These are phyloP conservation scores for Larix sibirica DNA, from an alignment of 83 land plant species.

Conservation along the genomic window DNA sequence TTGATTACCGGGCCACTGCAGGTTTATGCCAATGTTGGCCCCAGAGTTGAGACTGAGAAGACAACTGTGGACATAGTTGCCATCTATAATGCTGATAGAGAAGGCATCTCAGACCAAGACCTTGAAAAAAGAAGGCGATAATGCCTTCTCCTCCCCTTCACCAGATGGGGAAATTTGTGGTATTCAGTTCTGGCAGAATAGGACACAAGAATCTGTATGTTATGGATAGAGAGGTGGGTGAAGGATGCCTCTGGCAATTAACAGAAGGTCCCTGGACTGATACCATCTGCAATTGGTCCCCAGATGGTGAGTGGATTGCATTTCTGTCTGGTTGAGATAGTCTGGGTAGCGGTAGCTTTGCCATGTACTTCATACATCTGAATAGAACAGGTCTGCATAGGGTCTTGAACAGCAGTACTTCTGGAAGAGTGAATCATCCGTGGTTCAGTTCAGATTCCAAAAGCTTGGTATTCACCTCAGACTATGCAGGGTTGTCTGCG, in stretches of 20 bases:
- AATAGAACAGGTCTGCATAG: conserved; percentile 67
- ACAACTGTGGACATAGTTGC: conserved; percentile 33
- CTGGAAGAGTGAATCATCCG: conserved; percentile 75
- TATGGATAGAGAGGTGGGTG: conserved; percentile 83
- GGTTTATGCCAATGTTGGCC: conserved; percentile 55
- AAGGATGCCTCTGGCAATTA: conserved; percentile 47
- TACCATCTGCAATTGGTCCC: conserved; percentile 91
- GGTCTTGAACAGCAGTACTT: conserved; percentile 44
- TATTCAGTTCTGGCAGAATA: conserved; percentile 85
- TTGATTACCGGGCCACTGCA: too few species aligned
- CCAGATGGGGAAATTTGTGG: conserved; percentile 84
- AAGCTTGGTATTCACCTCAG: conserved; percentile 70
- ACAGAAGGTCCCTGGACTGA: conserved; percentile 92
- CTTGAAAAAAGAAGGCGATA: conserved; percentile 58
- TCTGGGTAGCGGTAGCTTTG: conserved; percentile 65
- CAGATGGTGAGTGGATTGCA: conserved; percentile 89
- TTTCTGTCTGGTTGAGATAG: conserved; percentile 74
- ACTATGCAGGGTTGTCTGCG: conserved; percentile 78
- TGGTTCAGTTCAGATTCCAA: conserved; percentile 77
- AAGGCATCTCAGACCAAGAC: conserved; percentile 42
- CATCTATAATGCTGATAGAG: conserved; percentile 11
- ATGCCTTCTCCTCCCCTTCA: conserved; percentile 78
- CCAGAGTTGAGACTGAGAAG: conserved; percentile 36
- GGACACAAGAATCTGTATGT: conserved; percentile 89
- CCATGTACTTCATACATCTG: conserved; percentile 64